A percentile compares a stretch with the other conserved stretches of the same genome.
Conservation (phyloP, 306 rosid species). For the Pterocarpus santalinus region DNA sequence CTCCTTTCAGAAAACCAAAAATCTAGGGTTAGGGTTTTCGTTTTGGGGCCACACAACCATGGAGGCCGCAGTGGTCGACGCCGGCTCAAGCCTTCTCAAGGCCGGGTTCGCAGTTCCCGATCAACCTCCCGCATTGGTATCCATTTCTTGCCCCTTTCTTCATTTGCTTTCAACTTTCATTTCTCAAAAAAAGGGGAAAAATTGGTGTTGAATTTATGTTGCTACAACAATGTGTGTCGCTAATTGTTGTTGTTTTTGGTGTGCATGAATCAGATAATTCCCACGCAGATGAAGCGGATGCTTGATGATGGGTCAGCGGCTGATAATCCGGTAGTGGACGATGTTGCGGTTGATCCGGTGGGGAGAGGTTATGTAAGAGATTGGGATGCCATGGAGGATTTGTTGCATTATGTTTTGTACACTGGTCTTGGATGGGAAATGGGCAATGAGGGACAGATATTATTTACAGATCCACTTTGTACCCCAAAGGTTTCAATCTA, state of each 20-base stretch:
- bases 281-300: conserved; percentile 84
- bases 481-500: conserved; percentile 78
- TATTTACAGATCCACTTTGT: conserved; percentile 93
- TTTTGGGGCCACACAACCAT: conserved; percentile 42
- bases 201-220: neutral
- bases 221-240: neutral
- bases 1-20: conserved; percentile 1
- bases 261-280: conserved; percentile 65
- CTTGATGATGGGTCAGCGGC: conserved; percentile 59
- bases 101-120: conserved; percentile 98
- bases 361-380: conserved; percentile 79
- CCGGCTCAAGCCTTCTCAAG: conserved; percentile 88
- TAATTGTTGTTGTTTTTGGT: conserved; percentile 4
- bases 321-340: conserved; percentile 60
- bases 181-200: neutral
- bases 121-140: conserved; percentile 90
- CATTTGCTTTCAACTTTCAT: conserved; percentile 14
- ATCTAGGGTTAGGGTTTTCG: conserved; percentile 59
- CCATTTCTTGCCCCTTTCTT: neutral
- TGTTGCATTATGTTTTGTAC: conserved; percentile 85
- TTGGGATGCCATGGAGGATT: conserved; percentile 99
- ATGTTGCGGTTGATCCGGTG: conserved; percentile 72
- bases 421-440: conserved; percentile 99
- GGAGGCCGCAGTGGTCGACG: conserved; percentile 94
- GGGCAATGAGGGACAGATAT: conserved; percentile 94